Evolutionary conservation across 148 eudicot species (phyloP).

Genomic region (Polygonum maritimum): DNA sequence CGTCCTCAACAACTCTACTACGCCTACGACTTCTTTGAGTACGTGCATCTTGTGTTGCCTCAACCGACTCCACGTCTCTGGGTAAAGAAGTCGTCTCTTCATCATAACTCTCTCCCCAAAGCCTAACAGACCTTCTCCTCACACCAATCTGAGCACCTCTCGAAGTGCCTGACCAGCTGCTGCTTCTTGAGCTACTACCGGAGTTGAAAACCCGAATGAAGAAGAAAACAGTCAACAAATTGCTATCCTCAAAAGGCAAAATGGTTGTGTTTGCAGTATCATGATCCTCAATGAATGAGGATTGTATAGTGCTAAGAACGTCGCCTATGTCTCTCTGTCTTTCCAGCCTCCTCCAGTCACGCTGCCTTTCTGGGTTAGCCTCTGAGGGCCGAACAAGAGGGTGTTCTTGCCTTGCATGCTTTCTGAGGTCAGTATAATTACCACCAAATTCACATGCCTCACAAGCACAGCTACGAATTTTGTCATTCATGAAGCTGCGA

Average conservation of each 20-base stretch:
- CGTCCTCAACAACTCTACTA: constrained; percentile 49
- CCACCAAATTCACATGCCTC: constrained; percentile 83
- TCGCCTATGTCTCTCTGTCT: constrained; percentile 77
- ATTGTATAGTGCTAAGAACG: constrained; percentile 65
- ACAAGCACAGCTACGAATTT: constrained; percentile 67
- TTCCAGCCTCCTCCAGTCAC: constrained; percentile 77
- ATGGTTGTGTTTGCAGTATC: constrained; percentile 33
- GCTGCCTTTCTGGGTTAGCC: constrained; percentile 74
- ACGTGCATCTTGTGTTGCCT: not conserved
- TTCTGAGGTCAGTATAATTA: constrained; percentile 60
- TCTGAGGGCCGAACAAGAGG: constrained; percentile 71
- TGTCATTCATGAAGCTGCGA: constrained; percentile 69
- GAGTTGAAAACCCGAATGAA: constrained; percentile 51
- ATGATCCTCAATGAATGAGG: constrained; percentile 51
- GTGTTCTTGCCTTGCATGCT: constrained; percentile 76
- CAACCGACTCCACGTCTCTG: constrained; percentile 26
- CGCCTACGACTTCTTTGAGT: constrained; percentile 9
- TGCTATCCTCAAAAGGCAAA: constrained; percentile 44
- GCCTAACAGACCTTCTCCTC: constrained; percentile 51
- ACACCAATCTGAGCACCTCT: constrained; percentile 39
- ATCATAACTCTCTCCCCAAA: constrained; percentile 67
- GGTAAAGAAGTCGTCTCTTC: constrained; percentile 28
- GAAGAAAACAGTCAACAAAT: constrained; percentile 53
- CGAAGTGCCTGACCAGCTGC: constrained; percentile 50
- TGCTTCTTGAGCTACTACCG: constrained; percentile 37